Evolutionary conservation across 352 stramenopile genomes (phyloP).

Genomic region (Lagenidium sp.): DNA sequence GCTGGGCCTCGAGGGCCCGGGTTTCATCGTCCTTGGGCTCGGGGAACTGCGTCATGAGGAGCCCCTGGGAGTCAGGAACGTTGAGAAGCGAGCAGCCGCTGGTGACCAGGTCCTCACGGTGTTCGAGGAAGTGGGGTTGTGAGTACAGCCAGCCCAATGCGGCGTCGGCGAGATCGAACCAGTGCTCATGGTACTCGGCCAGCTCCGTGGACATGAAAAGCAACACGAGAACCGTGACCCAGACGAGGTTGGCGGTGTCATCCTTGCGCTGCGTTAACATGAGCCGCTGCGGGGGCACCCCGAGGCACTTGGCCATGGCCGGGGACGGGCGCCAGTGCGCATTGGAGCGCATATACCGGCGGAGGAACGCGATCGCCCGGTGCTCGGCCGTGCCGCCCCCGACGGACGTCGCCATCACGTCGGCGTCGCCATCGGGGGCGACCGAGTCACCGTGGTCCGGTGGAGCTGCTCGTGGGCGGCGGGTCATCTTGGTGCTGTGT

Average conservation of each 20-base stretch:
- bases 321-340: conserved; percentile 33
- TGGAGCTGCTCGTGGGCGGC: too few relatives aligned
- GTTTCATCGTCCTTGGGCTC: conserved; percentile 18
- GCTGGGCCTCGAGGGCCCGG: conserved; percentile 10
- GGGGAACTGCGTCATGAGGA: conserved; percentile 32
- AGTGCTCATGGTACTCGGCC: conserved; percentile 37
- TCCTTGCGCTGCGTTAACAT: conserved; percentile 32
- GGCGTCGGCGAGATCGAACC: conserved; percentile 29
- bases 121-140: conserved; percentile 36
- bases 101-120: conserved; percentile 36
- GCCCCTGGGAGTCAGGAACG: conserved; percentile 17
- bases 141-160: conserved; percentile 32
- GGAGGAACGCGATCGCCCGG: conserved; percentile 22
- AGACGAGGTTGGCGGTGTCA: conserved; percentile 35
- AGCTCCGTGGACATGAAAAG: conserved; percentile 28
- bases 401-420: neutral
- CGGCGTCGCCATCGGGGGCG: neutral
- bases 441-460: neutral
- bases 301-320: conserved; percentile 32
- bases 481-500: too few relatives aligned
- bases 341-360: conserved; percentile 10
- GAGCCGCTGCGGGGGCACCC: conserved; percentile 21
- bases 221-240: conserved; percentile 40
- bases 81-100: conserved; percentile 28
- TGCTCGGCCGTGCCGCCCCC: conserved; percentile 15